phyloP scores from a whole-genome alignment of 805 yeast genomes.

The Starmerella scarabaei region DNA sequence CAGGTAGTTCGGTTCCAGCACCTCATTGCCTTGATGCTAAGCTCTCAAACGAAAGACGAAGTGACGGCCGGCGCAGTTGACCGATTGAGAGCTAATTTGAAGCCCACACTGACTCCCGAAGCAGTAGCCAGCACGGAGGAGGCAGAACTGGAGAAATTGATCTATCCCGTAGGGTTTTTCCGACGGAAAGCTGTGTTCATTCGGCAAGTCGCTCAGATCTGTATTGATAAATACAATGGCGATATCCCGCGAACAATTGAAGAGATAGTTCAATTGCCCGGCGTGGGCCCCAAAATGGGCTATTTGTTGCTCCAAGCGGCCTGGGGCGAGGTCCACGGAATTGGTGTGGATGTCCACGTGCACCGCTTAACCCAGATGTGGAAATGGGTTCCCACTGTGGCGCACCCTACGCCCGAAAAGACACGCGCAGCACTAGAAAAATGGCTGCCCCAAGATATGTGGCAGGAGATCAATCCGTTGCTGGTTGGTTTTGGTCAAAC shows the following conservation, averaged over 20 bases:
- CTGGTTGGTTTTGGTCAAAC: slow-evolving; percentile 92
- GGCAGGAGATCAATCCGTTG: slow-evolving; percentile 77
- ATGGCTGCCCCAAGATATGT: slow-evolving; percentile 61
- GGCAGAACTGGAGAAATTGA: slow-evolving; percentile 45
- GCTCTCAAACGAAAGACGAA: slow-evolving; percentile 88
- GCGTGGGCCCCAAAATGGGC: slow-evolving; percentile 96
- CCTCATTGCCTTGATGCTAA: slow-evolving; percentile 67
- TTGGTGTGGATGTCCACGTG: slow-evolving; percentile 91
- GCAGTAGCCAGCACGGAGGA: slow-evolving; percentile 29
- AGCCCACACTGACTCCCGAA: slow-evolving; percentile 27
- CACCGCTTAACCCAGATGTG: slow-evolving; percentile 69
- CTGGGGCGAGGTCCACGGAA: slow-evolving; percentile 62
- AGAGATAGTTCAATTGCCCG: slow-evolving; percentile 61
- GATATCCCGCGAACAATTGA: slow-evolving; percentile 64
- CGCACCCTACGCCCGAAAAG: slow-evolving; percentile 55
- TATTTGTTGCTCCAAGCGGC: slow-evolving; percentile 66
- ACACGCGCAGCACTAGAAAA: slow-evolving; percentile 55
- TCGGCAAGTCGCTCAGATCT: slow-evolving; percentile 43
- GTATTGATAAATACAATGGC: slow-evolving; percentile 38
- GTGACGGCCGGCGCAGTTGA: slow-evolving; percentile 62
- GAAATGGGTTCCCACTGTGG: slow-evolving; percentile 49
- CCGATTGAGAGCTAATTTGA: slow-evolving; percentile 40
- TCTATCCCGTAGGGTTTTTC: slow-evolving; percentile 80
- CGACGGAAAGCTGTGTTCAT: slow-evolving; percentile 62
- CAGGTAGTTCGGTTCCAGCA: slow-evolving; percentile 52